Evolutionary conservation across 1,139 yeast genomes (phyloP).

Genomic region (Saccharomyces hybrid): DNA sequence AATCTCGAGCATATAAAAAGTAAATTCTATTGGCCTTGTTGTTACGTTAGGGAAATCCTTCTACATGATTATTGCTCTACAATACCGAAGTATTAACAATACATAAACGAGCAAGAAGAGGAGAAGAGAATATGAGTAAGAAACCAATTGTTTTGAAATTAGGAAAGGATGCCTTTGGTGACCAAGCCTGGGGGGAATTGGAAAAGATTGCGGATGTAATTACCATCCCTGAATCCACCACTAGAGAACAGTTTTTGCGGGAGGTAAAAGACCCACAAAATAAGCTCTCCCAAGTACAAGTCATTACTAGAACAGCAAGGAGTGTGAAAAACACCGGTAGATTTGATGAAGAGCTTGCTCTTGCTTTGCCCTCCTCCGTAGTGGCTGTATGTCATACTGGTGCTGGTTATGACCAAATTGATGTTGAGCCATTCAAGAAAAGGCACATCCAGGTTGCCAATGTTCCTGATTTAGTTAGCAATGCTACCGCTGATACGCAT

Average conservation of each 20-base stretch:
- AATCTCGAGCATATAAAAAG: background rate
- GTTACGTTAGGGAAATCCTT: background rate
- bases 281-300: conserved; percentile 40
- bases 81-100: background rate
- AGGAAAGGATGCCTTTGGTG: conserved; percentile 48
- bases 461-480: conserved; percentile 65
- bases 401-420: conserved; percentile 90
- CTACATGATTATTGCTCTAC: background rate
- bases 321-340: conserved; percentile 54
- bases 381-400: conserved; percentile 72
- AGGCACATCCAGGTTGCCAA: conserved; percentile 58
- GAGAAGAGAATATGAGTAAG: conserved; percentile 7
- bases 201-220: conserved; percentile 45
- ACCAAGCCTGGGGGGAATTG: conserved; percentile 49
- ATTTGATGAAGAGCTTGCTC: conserved; percentile 65
- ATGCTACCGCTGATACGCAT: conserved; percentile 79
- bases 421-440: conserved; percentile 36
- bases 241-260: conserved; percentile 45
- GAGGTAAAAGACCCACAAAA: conserved; percentile 39
- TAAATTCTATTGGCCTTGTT: background rate
- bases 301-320: conserved; percentile 47
- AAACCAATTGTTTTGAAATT: conserved; percentile 55
- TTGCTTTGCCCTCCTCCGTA: conserved; percentile 52
- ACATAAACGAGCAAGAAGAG: conserved; percentile 3
- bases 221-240: conserved; percentile 35